Conservation (phyloP, 2,329 filamentous ascomycete species). For the Emergomyces africanus region DNA sequence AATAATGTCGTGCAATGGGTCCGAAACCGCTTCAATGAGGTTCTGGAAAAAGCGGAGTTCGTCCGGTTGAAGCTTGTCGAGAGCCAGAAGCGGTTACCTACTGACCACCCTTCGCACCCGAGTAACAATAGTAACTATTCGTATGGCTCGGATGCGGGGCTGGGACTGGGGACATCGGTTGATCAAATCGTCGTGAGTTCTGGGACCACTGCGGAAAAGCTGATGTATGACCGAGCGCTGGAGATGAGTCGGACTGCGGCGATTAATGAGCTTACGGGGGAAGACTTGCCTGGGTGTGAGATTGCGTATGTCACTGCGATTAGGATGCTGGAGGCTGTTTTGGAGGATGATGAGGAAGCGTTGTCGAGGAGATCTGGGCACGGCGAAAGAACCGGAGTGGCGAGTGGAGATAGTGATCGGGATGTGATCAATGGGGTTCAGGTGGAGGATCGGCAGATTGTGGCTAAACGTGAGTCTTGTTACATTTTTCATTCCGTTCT, state of each 20-base stretch:
- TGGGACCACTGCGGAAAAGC: constrained; percentile 84
- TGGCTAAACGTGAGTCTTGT: constrained; percentile 41
- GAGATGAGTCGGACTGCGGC: constrained; percentile 95
- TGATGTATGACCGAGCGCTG: constrained; percentile 95
- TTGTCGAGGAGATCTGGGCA: constrained; percentile 16
- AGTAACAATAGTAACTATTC: constrained; percentile 60
- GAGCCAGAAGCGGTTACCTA: constrained; percentile 69
- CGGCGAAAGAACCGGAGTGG: constrained; percentile 9
- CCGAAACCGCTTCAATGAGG: constrained; percentile 87
- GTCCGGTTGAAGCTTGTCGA: constrained; percentile 81
- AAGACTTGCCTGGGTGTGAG: constrained; percentile 77
- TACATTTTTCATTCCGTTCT: no score
- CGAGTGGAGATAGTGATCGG: constrained; percentile 25
- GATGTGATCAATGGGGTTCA: constrained; percentile 31
- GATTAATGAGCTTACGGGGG: constrained; percentile 84
- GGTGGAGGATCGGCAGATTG: constrained; percentile 35
- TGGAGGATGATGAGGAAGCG: constrained; percentile 61
- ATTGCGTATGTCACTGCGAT: constrained; percentile 89
- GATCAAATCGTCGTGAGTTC: constrained; percentile 75
- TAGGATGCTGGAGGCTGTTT: constrained; percentile 83
- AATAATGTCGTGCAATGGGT: constrained; percentile 96
- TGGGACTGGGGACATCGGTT: constrained; percentile 49
- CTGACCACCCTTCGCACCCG: constrained; percentile 76
- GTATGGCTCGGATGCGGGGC: constrained; percentile 43
- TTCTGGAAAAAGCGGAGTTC: constrained; percentile 88